Evolutionary conservation across 2,329 filamentous ascomycete genomes (phyloP), one percentile per base, ranked within the genome.

Genomic region (Tolypocladium tropicale): DNA sequence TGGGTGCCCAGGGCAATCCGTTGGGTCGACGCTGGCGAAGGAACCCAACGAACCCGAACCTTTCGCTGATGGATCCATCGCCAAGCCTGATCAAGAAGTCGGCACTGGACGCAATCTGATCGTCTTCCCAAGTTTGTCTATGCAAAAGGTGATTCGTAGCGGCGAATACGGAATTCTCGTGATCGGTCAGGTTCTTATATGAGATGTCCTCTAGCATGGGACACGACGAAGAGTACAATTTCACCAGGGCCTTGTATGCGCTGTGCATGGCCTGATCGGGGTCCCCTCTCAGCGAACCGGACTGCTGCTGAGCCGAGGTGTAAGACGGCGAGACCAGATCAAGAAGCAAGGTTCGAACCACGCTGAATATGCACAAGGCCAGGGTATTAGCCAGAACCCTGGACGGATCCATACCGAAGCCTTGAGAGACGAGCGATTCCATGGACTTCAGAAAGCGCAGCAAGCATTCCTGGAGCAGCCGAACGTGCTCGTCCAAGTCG

Each of bases 291-390:
- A 52, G 28, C 11, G 37, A 28, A 7, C 18, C 33, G 11, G 41
- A 18, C 34, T 55, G 52, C 32, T 55, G 54, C 50, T 52, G 56
- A n/a, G 39, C 49, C 10, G 41, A 16, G n/a, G 16, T 28, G 16
- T 43, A 46, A 10, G 50, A n/a, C 23, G 36, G 61, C 36, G 33
- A 37, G 54, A 37, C 57, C 52, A 78, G 68, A 55, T 81, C 78
- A 18, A 76, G 69, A 6, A 83, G 67, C 2, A 84, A 72, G 1
- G 79, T 79, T 52, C 76, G 75, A 23, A 78, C 73, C 32, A 80
- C 71, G 63, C 79, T 83, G 62, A 84, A 82, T n/a, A 84, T 77
- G 64, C 80, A 82, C 21, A 84, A 66, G 14, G 81, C 77, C 53
- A 80, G 70, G 57, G 83, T 81, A 4, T 76, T 65, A 2, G 80